phyloP scores from a whole-genome alignment of 2,329 filamentous ascomycete genomes.

The Fusarium protoensiforme region DNA sequence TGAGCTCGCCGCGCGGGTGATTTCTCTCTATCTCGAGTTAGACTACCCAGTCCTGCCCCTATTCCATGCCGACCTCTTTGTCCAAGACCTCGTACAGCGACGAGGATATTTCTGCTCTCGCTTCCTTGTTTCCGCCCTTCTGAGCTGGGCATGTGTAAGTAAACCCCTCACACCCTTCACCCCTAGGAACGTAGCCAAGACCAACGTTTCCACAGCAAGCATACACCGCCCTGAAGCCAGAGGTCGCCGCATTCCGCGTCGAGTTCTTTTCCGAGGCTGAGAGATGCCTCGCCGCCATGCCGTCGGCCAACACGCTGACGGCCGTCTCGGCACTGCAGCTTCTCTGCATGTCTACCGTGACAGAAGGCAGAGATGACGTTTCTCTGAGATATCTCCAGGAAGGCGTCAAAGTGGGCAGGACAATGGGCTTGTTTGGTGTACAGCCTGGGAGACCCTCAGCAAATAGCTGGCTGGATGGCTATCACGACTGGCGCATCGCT shows the following conservation, averaged over 20 bases:
- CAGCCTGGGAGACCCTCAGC: neutral
- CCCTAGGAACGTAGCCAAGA: neutral
- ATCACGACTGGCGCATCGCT: neutral
- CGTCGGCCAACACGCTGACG: neutral
- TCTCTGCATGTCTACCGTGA: neutral
- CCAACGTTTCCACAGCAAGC: neutral
- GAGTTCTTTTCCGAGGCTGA: neutral
- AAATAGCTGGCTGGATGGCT: neutral
- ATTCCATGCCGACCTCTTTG: constrained; percentile 49
- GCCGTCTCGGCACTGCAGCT: constrained; percentile 1
- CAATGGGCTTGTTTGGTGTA: neutral
- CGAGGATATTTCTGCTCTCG: constrained; percentile 45
- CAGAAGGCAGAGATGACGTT: neutral
- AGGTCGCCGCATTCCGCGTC: neutral
- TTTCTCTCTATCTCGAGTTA: constrained; percentile 50
- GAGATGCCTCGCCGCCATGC: neutral
- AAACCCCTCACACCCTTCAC: neutral
- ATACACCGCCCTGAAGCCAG: neutral
- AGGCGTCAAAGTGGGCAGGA: neutral
- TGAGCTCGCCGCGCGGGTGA: constrained; percentile 44
- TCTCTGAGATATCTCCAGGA: neutral
- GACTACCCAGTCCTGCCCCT: constrained; percentile 52
- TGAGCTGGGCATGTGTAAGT: constrained; percentile 2
- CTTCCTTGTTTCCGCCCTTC: constrained; percentile 47
- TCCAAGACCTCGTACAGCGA: constrained; percentile 45